A percentile compares a stretch with the other conserved stretches of the same genome.
These are phyloP conservation scores for Diaporthe sp. DNA, from an alignment of 2,329 filamentous ascomycete species.

Conservation along the genomic window DNA sequence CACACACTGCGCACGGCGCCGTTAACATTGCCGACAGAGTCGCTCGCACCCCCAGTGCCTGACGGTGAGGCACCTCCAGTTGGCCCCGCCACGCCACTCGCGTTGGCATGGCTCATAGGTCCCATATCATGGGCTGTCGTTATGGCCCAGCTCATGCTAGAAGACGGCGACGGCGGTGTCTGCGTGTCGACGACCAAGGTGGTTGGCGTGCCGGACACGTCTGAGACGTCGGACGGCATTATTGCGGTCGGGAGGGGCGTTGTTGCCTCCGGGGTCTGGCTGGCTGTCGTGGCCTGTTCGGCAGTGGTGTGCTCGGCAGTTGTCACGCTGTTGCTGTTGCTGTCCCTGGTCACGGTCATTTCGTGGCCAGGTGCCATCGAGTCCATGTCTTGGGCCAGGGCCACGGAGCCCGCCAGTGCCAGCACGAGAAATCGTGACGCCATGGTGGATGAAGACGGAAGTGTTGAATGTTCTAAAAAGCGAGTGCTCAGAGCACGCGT, in stretches of 20 bases:
- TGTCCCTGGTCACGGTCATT: neutral
- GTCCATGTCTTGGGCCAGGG: neutral
- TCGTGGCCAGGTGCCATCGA: neutral
- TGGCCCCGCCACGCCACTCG: neutral
- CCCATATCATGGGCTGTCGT: neutral
- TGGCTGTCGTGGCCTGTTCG: neutral
- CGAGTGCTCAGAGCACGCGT: neutral
- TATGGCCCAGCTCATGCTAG: slow-evolving; percentile 14
- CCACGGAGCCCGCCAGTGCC: neutral
- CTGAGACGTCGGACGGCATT: slow-evolving; percentile 29
- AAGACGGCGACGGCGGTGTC: neutral
- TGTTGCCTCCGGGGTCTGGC: neutral
- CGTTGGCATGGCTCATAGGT: neutral
- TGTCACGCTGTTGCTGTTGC: neutral
- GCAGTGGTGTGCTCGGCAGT: neutral
- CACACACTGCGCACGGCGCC: neutral
- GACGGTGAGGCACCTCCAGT: neutral
- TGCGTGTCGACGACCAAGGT: slow-evolving; percentile 30
- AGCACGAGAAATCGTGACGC: neutral
- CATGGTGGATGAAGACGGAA: neutral
- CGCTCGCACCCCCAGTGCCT: neutral
- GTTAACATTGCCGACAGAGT: neutral
- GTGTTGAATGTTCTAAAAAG: neutral
- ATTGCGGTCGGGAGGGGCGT: slow-evolving; percentile 24
- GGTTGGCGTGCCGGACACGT: slow-evolving; percentile 23